These are phyloP conservation scores for Saccharomyces hybrid DNA, from an alignment of 1,139 yeast species.

Conservation along the genomic window DNA sequence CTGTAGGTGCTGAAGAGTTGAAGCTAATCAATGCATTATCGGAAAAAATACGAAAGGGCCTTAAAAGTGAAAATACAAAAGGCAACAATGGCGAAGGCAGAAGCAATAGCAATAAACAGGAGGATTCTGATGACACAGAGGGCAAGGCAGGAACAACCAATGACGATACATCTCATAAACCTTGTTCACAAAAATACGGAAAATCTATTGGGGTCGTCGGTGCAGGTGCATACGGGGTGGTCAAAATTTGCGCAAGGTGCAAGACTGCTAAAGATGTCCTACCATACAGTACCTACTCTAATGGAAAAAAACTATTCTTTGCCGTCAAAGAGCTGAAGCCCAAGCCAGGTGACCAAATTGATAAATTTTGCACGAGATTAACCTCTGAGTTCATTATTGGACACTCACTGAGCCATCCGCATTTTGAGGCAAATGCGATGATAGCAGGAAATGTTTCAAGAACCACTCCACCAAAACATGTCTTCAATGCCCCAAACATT, in stretches of 20 bases:
- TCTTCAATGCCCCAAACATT: constrained; percentile 45
- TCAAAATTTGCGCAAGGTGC: constrained; percentile 44
- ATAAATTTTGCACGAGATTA: constrained; percentile 57
- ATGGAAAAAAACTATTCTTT: constrained; percentile 34
- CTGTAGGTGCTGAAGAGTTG: constrained; percentile 50
- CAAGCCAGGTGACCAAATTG: constrained; percentile 41
- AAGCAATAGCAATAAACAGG: constrained; percentile 2
- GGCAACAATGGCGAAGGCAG: constrained; percentile 14
- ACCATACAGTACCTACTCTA: constrained; percentile 21
- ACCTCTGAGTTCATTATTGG: constrained; percentile 75
- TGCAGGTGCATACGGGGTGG: constrained; percentile 63
- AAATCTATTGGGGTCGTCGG: constrained; percentile 56
- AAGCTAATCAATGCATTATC: constrained; percentile 43
- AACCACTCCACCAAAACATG: not conserved
- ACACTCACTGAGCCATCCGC: constrained; percentile 47
- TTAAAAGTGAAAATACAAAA: constrained; percentile 12
- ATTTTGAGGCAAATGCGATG: constrained; percentile 10
- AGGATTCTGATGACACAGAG: constrained; percentile 7
- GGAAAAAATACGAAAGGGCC: constrained; percentile 33
- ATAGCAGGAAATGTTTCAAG: not conserved
- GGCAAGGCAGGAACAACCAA: constrained; percentile 1
- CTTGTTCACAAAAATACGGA: constrained; percentile 47
- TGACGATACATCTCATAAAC: constrained; percentile 21
- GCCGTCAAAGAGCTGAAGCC: constrained; percentile 70
- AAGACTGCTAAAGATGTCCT: constrained; percentile 27